These are phyloP conservation scores for Salix arbutifolia DNA, from an alignment of 345 rosid species.

Conservation along the genomic window DNA sequence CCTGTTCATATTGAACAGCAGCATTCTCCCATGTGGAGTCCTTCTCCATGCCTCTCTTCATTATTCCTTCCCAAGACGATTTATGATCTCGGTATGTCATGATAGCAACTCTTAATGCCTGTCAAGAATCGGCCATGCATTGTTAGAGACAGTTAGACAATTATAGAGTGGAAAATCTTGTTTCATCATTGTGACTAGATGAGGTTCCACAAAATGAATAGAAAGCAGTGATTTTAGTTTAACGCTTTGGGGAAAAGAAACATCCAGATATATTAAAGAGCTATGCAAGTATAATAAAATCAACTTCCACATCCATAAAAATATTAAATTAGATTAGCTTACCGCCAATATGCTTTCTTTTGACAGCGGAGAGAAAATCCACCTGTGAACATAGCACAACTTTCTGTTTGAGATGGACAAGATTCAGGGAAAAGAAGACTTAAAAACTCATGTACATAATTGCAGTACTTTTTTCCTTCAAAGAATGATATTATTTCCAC, in stretches of 20 bases:
- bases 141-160: too few relatives aligned
- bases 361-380: constrained; percentile 76
- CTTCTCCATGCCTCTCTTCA: constrained; percentile 68
- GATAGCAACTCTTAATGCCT: constrained; percentile 67
- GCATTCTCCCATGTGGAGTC: constrained; percentile 87
- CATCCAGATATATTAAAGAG: background rate
- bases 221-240: background rate
- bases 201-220: too few relatives aligned
- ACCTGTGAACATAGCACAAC: constrained; percentile 39
- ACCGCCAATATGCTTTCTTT: constrained; percentile 76
- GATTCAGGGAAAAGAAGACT: background rate
- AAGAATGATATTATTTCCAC: too few relatives aligned
- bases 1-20: constrained; percentile 77
- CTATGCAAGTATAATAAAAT: background rate
- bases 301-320: too few relatives aligned
- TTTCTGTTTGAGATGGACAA: too few relatives aligned
- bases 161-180: too few relatives aligned
- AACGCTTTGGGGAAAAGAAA: background rate
- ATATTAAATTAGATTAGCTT: constrained; percentile 18
- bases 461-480: too few relatives aligned
- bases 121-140: background rate
- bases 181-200: too few relatives aligned
- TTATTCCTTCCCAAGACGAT: constrained; percentile 68
- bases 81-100: constrained; percentile 69
- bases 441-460: background rate